phyloP scores from a whole-genome alignment of 805 yeast species.

The Candida ipomoeae region DNA sequence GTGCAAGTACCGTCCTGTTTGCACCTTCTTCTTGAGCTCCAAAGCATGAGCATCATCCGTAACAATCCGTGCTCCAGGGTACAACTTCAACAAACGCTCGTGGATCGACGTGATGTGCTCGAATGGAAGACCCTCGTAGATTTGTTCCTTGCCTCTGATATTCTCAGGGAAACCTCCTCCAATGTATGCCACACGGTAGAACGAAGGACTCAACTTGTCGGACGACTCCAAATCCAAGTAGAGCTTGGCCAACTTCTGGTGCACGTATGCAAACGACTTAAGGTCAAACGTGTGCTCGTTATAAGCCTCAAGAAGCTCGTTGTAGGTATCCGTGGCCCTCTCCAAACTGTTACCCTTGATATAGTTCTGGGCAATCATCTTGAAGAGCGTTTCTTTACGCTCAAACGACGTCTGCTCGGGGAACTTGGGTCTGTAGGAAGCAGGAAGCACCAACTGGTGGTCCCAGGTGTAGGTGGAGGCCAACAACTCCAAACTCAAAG shows the following conservation, averaged over 20 bases:
- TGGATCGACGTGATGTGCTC: slow-evolving; percentile 84
- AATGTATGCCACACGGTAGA: slow-evolving; percentile 71
- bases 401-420: slow-evolving; percentile 81
- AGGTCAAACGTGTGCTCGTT: slow-evolving; percentile 71
- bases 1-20: slow-evolving; percentile 69
- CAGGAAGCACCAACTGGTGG: slow-evolving; percentile 50
- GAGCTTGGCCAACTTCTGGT: slow-evolving; percentile 61
- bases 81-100: slow-evolving; percentile 64
- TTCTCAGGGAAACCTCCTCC: slow-evolving; percentile 84
- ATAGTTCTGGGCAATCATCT: slow-evolving; percentile 66
- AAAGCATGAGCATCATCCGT: slow-evolving; percentile 56
- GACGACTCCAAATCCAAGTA: slow-evolving; percentile 62
- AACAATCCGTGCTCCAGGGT: slow-evolving; percentile 78
- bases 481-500: slow-evolving; percentile 69
- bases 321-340: slow-evolving; percentile 73
- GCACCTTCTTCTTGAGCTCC: slow-evolving; percentile 44
- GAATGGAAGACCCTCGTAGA: slow-evolving; percentile 82
- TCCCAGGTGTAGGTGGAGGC: slow-evolving; percentile 78
- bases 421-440: slow-evolving; percentile 60
- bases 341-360: slow-evolving; percentile 70
- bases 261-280: slow-evolving; percentile 67
- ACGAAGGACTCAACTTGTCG: slow-evolving; percentile 72
- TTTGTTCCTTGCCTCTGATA: slow-evolving; percentile 69
- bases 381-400: slow-evolving; percentile 69
- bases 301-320: slow-evolving; percentile 73